A percentile compares a stretch with the other conserved stretches of the same genome.
phyloP scores from a whole-genome alignment of 192 early-diverging fungal genomes.

The Coemansia sp. region DNA sequence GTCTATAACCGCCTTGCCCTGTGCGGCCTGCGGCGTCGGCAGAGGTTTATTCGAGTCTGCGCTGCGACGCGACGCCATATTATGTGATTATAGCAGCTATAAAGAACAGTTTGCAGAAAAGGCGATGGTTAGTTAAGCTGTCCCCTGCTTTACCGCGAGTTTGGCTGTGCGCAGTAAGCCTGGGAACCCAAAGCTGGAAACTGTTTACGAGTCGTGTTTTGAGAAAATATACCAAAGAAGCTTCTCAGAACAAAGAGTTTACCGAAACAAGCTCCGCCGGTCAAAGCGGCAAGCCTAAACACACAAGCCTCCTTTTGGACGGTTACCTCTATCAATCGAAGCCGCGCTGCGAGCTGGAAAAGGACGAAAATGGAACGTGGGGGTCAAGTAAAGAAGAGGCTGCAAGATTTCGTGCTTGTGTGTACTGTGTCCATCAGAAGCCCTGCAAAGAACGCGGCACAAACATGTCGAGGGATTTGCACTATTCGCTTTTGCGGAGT shows the following conservation, averaged over 20 bases:
- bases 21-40: slow-evolving; percentile 9
- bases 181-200: not conserved
- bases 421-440: not conserved
- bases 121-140: not conserved
- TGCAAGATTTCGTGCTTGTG: not conserved
- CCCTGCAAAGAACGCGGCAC: slow-evolving; percentile 3
- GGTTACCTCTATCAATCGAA: not conserved
- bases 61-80: slow-evolving; percentile 15
- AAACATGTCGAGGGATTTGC: not conserved
- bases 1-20: slow-evolving; percentile 3
- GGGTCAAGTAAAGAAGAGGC: not conserved
- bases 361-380: not conserved
- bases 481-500: not conserved
- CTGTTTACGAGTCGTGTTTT: not conserved
- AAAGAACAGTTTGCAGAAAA: not conserved
- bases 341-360: not conserved
- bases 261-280: not conserved
- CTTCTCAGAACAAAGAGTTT: slow-evolving; percentile 1
- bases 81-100: slow-evolving; percentile 5
- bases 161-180: not conserved
- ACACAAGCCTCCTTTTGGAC: not conserved
- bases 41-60: slow-evolving; percentile 15
- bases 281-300: not conserved
- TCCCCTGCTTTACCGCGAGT: not conserved
- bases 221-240: not conserved